Base-by-base conservation (phyloP, 2,329 filamentous ascomycete genomes). In the Pseudogymnoascus sp. region DNA sequence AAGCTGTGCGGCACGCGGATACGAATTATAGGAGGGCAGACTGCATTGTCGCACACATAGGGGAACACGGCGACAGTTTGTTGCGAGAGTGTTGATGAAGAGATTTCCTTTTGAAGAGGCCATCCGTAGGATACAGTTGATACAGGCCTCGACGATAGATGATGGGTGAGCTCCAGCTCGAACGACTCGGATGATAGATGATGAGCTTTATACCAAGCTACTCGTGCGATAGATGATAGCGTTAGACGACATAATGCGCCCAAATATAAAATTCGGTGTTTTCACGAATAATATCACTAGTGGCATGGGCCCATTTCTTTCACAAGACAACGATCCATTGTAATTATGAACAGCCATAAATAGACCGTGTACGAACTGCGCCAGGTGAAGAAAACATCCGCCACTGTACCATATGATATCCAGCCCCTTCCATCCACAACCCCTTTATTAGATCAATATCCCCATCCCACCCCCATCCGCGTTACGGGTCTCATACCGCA, bases 351-450 rank as follows among this genome's bases (percentile, higher is more conserved):
- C 29, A 55, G 48, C 29, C 15, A 12, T 21, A 55, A 55, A 55
- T 55, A 55, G 48, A 55, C 48, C 29, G 33, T 55, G 18, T 55
- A 55, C 48, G 48, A 55, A 33, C 48, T 55, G 29, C 48, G 48
- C 48, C 48, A 55, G 48, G 48, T 55, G 48, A 55, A 55, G 48
- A 55, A 55, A 55, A 33, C 48, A 33, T 55, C 48, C 48, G 48
- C 48, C 48, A 55, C 48, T 33, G 33, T 15, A 55, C 48, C 29
- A 31, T n/a, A 33, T 55, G 48, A 55, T 55, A 55, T 21, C 15
- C 48, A 4, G 29, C 48, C 48, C 45, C 9, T 33, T 18, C 27
- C n/a, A 18, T 1, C 48, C 48, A 4, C n/a, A n/a, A 33, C 29
- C 8, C 15, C 48, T 55, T 29, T 33, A 55, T 55, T 55, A 55